Base-by-base conservation (phyloP, 1,139 yeast species). In the Kodamaea sp. region DNA sequence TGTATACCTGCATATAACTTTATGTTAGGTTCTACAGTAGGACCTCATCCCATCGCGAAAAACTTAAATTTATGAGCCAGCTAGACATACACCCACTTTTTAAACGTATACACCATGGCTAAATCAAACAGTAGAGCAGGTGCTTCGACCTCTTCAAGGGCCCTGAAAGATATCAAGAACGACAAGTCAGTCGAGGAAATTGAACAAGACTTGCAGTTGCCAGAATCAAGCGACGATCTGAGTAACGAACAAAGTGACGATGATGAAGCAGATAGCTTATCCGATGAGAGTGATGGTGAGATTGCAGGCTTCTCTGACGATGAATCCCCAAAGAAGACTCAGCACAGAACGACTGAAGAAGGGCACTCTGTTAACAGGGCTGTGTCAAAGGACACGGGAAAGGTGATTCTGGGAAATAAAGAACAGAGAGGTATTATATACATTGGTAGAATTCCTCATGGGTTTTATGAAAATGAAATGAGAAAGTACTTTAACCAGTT, bases 361-460 rank as follows among this genome's bases (percentile, higher is more conserved):
- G 47, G 51, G 0, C 47, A 47, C 34, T 39, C 48, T n/a, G 43
- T 48, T 14, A 48, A 44, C 37, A 47, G 44, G 36, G 51, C 51
- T 8, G 46, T 52, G 10, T 51, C 57, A 15, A 55, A 52, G 24
- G 38, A 46, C 15, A 29, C 46, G 15, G 38, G 41, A 10, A 35
- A 41, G 29, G 21, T 26, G 9, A 18, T 6, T 9, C 21, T 18
- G 21, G 21, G 21, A 9, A 44, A 49, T 11, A 55, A 47, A 22
- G 48, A 55, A 23, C 41, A 63, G 34, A 62, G 71, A 24, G 94
- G 95, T 24, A 87, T 88, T 35, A 69, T 92, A 43, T 92, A 90
- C 61, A 76, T 92, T 29, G 97, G 97, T 34, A 80, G 97, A 58
- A 75, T 92, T 47, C 98, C 98, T 27, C 81, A 83, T 49, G 96